Evolutionary conservation across 768 basidiomycete species (phyloP).

Genomic region (Suillus placidus): DNA sequence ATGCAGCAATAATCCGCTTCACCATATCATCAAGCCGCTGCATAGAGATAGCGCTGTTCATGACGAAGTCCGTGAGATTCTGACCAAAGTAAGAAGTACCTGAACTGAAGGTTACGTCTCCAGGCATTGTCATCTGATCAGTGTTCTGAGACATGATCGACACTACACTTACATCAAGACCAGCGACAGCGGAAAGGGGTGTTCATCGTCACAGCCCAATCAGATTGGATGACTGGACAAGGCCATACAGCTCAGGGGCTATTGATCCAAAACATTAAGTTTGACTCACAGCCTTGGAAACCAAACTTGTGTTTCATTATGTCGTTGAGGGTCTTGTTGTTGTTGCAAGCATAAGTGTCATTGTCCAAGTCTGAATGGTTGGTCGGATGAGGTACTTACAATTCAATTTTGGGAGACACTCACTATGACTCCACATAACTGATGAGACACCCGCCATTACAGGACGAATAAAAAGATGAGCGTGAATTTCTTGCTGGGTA

Average conservation of each 20-base stretch:
- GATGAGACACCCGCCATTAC: constrained; percentile 67
- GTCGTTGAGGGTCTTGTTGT: constrained; percentile 59
- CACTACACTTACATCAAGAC: constrained; percentile 54
- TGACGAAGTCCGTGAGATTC: constrained; percentile 59
- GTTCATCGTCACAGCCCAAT: constrained; percentile 63
- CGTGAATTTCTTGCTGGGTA: constrained; percentile 59
- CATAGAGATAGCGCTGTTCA: constrained; percentile 59
- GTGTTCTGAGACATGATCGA: neutral
- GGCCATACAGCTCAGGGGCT: neutral
- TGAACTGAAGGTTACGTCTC: constrained; percentile 50
- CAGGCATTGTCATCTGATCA: constrained; percentile 74
- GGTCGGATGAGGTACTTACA: constrained; percentile 11
- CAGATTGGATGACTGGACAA: constrained; percentile 50
- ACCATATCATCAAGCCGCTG: constrained; percentile 72
- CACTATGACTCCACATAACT: constrained; percentile 69
- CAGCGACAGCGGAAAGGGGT: constrained; percentile 55
- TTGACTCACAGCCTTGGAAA: constrained; percentile 59
- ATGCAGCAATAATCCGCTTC: constrained; percentile 67
- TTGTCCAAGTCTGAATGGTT: constrained; percentile 53
- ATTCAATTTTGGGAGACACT: constrained; percentile 17
- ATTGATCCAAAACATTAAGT: neutral
- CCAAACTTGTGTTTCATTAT: constrained; percentile 66
- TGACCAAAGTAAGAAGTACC: constrained; percentile 57
- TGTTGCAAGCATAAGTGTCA: constrained; percentile 65
- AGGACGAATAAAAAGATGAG: constrained; percentile 57